Percentiles rank a stretch among this genome's conserved stretches.
These are phyloP conservation scores for Candida piceae DNA, from an alignment of 805 yeast genomes.

Conservation along the genomic window DNA sequence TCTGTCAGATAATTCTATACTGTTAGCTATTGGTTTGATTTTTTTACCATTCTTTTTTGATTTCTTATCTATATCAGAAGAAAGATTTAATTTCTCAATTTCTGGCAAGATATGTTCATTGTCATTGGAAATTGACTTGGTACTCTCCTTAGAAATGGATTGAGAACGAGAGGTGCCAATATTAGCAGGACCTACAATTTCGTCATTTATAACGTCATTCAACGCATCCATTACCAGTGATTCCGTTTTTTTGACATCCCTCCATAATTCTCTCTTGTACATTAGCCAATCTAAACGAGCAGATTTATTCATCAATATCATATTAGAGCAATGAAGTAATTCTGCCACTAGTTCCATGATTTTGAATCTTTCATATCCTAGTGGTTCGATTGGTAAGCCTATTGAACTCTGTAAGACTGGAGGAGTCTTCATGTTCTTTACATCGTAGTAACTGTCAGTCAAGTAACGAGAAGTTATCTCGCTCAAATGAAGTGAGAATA, in stretches of 20 bases:
- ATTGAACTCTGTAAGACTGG: constrained; percentile 48
- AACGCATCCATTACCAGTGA: constrained; percentile 33
- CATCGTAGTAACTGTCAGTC: constrained; percentile 28
- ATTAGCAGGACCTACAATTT: constrained; percentile 4
- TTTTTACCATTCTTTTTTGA: too few relatives aligned
- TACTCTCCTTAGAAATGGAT: constrained; percentile 1
- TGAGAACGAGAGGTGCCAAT: constrained; percentile 2
- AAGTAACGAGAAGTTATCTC: constrained; percentile 29
- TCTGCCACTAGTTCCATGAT: constrained; percentile 91
- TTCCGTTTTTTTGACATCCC: constrained; percentile 47
- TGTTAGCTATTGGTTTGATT: too few relatives aligned
- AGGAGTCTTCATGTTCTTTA: constrained; percentile 6
- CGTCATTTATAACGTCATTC: constrained; percentile 27
- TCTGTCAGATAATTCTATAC: too few relatives aligned
- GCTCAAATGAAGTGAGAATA: constrained; percentile 51
- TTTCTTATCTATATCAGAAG: too few relatives aligned
- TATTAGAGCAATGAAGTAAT: constrained; percentile 89
- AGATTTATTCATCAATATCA: constrained; percentile 81
- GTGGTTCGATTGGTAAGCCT: constrained; percentile 54
- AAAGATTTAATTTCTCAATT: too few relatives aligned
- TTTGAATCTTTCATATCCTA: constrained; percentile 88
- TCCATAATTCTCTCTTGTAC: constrained; percentile 60
- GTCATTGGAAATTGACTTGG: too few relatives aligned
- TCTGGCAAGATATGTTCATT: too few relatives aligned
- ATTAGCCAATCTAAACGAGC: constrained; percentile 58